Percentiles rank a stretch among this genome's conserved stretches.
These are phyloP conservation scores for Aspergillus ibericus DNA, from an alignment of 2,329 filamentous ascomycete genomes.

Conservation along the genomic window DNA sequence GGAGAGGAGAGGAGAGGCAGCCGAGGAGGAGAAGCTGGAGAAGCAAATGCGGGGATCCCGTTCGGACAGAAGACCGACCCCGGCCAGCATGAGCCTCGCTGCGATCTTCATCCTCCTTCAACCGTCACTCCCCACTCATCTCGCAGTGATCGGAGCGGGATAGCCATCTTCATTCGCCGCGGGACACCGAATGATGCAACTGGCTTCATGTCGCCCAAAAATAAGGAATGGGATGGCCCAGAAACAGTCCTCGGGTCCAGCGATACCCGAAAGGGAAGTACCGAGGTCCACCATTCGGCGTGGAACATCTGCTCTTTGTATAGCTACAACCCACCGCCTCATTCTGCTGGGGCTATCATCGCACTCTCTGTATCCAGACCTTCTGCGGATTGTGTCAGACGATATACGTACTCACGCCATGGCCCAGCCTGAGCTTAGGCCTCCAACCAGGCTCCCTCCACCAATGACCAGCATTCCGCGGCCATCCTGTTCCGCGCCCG, in stretches of 20 bases:
- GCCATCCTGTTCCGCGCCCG: background rate
- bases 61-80: slow-evolving; percentile 10
- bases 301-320: background rate
- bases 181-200: background rate
- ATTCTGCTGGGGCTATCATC: too few relatives aligned
- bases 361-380: background rate
- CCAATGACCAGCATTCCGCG: background rate
- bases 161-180: background rate
- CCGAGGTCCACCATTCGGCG: background rate
- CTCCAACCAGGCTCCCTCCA: background rate
- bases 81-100: background rate
- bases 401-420: background rate
- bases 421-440: background rate
- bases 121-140: background rate
- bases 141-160: background rate
- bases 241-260: background rate
- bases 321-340: too few relatives aligned
- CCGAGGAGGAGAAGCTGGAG: background rate
- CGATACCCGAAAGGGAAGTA: background rate
- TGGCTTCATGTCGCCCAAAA: background rate
- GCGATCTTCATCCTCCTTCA: background rate
- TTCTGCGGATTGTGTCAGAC: background rate
- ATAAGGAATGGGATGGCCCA: background rate
- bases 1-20: slow-evolving; percentile 1
- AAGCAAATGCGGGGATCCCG: slow-evolving; percentile 7